Percentiles rank a stretch among this genome's conserved stretches.
Evolutionary conservation across 495 filamentous ascomycete genomes (phyloP).

Genomic region (Apodospora peruviana): DNA sequence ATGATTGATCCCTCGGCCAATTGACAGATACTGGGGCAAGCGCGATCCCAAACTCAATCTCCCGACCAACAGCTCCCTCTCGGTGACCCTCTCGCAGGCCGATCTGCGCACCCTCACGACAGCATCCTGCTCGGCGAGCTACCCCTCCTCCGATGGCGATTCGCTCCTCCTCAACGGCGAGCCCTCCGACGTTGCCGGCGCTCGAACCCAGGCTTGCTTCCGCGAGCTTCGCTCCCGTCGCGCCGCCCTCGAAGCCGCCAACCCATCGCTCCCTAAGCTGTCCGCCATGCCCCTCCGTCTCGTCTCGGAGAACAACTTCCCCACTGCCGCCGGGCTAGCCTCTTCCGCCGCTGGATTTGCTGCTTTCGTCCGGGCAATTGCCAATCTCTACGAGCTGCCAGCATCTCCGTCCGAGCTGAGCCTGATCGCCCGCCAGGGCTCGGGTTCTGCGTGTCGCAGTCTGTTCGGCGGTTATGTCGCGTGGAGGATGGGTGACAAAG

Average conservation of each 20-base stretch:
- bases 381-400: conserved; percentile 81
- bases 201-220: conserved; percentile 88
- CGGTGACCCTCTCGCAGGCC: conserved; percentile 87
- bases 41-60: conserved; percentile 88
- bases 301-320: conserved; percentile 96
- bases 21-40: conserved; percentile 90
- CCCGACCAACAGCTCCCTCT: conserved; percentile 95
- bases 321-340: conserved; percentile 93
- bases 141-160: conserved; percentile 55
- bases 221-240: conserved; percentile 75
- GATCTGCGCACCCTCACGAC: conserved; percentile 95
- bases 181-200: conserved; percentile 74
- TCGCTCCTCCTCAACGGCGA: conserved; percentile 79
- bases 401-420: conserved; percentile 73
- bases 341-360: conserved; percentile 92
- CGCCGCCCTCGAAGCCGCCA: conserved; percentile 60
- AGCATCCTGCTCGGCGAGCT: conserved; percentile 78
- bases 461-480: conserved; percentile 94
- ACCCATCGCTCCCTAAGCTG: conserved; percentile 71
- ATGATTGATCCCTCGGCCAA: conserved; percentile 7
- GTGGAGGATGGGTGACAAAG: conserved; percentile 69
- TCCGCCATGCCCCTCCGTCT: conserved; percentile 69
- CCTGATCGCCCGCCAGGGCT: conserved; percentile 89
- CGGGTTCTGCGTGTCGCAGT: conserved; percentile 85
- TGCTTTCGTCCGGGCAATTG: conserved; percentile 86